Percentiles rank a stretch among this genome's conserved stretches.
Evolutionary conservation across 2,329 filamentous ascomycete species (phyloP).

Genomic region (Aspergillus sclerotialis): DNA sequence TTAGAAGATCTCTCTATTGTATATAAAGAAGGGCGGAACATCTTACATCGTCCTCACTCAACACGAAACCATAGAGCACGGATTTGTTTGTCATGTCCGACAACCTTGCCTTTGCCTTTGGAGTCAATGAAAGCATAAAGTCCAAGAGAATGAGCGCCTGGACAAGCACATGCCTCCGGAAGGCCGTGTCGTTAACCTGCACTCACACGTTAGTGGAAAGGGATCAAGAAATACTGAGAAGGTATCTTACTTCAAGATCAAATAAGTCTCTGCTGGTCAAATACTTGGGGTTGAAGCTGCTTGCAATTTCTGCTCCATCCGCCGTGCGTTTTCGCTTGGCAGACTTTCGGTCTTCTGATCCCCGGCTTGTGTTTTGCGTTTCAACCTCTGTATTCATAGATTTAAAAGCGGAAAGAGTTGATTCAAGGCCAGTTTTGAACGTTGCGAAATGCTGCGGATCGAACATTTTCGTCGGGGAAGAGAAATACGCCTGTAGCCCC

Average conservation of each 20-base stretch:
- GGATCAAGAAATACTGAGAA: neutral
- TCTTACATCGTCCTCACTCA: conserved; percentile 74
- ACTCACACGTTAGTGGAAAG: conserved; percentile 15
- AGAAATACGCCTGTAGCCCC: conserved; percentile 87
- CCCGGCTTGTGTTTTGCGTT: conserved; percentile 52
- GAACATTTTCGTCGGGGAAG: conserved; percentile 79
- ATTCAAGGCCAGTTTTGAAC: conserved; percentile 58
- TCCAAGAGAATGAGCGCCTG: conserved; percentile 92
- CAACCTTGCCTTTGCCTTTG: conserved; percentile 73
- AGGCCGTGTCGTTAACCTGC: conserved; percentile 86
- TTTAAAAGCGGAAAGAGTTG: conserved; percentile 69
- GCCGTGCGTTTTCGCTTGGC: conserved; percentile 63
- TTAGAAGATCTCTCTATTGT: conserved; percentile 10
- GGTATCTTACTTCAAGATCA: conserved; percentile 67
- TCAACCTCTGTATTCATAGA: conserved; percentile 61
- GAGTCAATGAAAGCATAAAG: conserved; percentile 84
- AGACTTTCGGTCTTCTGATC: conserved; percentile 58
- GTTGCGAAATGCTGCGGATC: conserved; percentile 58
- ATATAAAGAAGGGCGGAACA: neutral
- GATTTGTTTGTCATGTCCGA: conserved; percentile 73
- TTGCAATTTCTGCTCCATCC: conserved; percentile 57
- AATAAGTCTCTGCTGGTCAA: conserved; percentile 96
- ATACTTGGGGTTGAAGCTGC: conserved; percentile 93
- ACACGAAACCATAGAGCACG: conserved; percentile 72
- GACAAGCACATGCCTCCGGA: conserved; percentile 87